Base-by-base conservation (phyloP, 1,284 basidiomycete genomes). In the Pyrrhoderma noxium region DNA sequence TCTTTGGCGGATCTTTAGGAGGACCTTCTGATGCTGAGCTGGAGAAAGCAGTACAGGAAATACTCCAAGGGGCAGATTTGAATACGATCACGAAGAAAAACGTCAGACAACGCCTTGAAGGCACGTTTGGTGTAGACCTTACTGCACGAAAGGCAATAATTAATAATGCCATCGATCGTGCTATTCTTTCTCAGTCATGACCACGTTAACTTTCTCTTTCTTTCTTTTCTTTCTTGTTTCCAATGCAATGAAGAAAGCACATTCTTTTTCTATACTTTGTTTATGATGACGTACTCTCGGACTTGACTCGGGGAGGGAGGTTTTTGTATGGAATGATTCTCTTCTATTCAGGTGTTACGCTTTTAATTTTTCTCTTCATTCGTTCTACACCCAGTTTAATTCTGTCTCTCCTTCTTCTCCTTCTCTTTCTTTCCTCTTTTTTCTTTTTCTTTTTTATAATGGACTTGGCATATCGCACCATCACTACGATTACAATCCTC, bases 11-110 rank as follows among this genome's bases (percentile, higher is more conserved):
- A 23, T 83, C 80, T 3, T 57, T 64, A 34, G 72, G 70, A 35
- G 70, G 66, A 23, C 85, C 80, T 2, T 76, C 70, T 9, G 85
- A 92, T 57, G 67, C 67, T 2, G 87, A 91, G 47, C 72, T 95
- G 13, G 87, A 92, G 55, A 69, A 68, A 8, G 79, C 80, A 3
- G 84, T 94, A 2, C 74, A 84, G 52, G 74, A 80, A 27, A 76
- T 94, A 38, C 72, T 95, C 51, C 74, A 74, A 16, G 70, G 72
- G 19, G 90, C 90, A 0, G 91, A 96, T 67, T 72, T 96, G 49
- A 91, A 92, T 62, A 82, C 80, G 18, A 77, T 95, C 52, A 95
- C 93, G 45, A 96, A 96, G 73, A 82, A 92, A 59, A 85, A 85
- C 59, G 85, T 97, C 50, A 78, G 93, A 45, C 75, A 81, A 54